Evolutionary conservation across 805 yeast genomes (phyloP), one percentile per base, ranked within the genome.

Genomic region (Lipomyces yamadae): DNA sequence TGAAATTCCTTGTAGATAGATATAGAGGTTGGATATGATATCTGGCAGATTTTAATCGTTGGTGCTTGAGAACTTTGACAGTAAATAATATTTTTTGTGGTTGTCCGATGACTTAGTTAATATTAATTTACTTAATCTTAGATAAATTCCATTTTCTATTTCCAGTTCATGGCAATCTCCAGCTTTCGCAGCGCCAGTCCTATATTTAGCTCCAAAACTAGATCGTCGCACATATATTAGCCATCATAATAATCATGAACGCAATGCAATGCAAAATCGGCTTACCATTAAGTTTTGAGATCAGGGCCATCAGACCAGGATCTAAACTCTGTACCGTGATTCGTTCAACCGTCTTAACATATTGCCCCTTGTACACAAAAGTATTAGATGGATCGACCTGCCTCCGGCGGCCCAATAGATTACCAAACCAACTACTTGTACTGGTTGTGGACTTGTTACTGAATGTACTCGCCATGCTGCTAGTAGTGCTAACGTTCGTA

Each of bases 101-200:
- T 24, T 24, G 24, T 24, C 24, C 24, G 24, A 24, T 42, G 48
- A n/a, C n/a, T 42, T 18, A 42, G 2, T 13, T 42, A n/a, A 42
- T n/a, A 4, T 24, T 42, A 15, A 42, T 42, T 42, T 42, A n/a
- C n/a, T 3, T 24, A n/a, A 42, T n/a, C 18, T 24, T 2, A 13
- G 48, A 15, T 42, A 15, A 7, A 15, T 42, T 42, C 48, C 55
- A 8, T 13, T 24, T 24, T 37, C 58, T 55, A 68, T 54, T 63
- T 68, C 71, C 71, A 68, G 35, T 58, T 60, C 71, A 68, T 68
- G 6, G 71, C 71, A 50, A 68, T 61, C 60, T 68, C 71, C 18
- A 68, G 39, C 61, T 68, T 68, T 15, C 71, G 60, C 33, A 68
- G 52, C 4, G 70, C 71, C 45, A 66, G 71, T 15, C 71, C 71